Conservation (phyloP, 257 asterid genomes). For the Asclepias syriaca region DNA sequence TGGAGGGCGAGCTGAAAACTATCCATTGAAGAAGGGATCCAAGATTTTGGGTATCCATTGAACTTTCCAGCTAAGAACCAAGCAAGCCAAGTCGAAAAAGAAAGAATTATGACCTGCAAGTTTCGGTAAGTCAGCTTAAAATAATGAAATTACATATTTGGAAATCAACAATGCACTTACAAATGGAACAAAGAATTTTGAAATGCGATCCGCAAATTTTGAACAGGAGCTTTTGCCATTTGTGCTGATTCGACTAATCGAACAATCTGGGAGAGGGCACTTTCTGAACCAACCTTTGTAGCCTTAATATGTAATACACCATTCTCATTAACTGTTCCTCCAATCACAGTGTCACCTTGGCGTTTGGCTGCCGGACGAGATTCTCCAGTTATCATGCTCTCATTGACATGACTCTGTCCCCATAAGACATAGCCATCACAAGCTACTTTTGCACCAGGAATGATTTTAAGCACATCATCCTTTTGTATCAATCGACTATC, state of each 20-base stretch:
- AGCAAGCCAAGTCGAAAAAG: slow-evolving; percentile 36
- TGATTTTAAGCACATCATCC: slow-evolving; percentile 51
- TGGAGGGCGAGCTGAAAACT: slow-evolving; percentile 37
- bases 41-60: slow-evolving; percentile 27
- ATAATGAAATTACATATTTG: background rate
- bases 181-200: slow-evolving; percentile 42
- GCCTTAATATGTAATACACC: slow-evolving; percentile 60
- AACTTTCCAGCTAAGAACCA: slow-evolving; percentile 36
- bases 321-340: slow-evolving; percentile 67
- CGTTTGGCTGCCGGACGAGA: slow-evolving; percentile 57
- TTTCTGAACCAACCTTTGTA: slow-evolving; percentile 63
- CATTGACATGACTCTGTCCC: slow-evolving; percentile 47
- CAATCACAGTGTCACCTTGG: slow-evolving; percentile 57
- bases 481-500: slow-evolving; percentile 61
- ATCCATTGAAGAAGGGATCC: slow-evolving; percentile 40
- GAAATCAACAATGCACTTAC: slow-evolving; percentile 24
- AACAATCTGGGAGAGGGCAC: slow-evolving; percentile 62
- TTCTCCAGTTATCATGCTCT: slow-evolving; percentile 59
- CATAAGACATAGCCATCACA: slow-evolving; percentile 64
- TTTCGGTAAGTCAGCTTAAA: background rate
- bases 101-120: slow-evolving; percentile 33
- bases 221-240: slow-evolving; percentile 62
- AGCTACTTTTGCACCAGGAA: slow-evolving; percentile 73
- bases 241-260: slow-evolving; percentile 53
- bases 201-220: slow-evolving; percentile 46